Base-by-base conservation (phyloP, 202 grass and related monocot genomes). In the Zoysia matrella region DNA sequence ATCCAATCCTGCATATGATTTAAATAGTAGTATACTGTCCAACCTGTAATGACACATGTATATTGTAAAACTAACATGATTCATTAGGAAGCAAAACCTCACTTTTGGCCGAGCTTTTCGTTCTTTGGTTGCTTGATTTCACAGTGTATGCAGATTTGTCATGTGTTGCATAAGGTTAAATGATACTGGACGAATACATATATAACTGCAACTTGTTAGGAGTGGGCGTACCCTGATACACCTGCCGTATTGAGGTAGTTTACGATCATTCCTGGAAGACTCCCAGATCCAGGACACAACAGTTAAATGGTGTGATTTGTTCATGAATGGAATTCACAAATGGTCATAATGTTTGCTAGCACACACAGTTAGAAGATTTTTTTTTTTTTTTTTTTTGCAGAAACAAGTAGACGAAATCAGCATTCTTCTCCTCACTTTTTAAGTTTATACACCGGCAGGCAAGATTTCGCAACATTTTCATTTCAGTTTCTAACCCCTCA, bases 21-120 rank as follows among this genome's bases (percentile, higher is more conserved):
- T 30, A 30, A 30, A 30, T 30, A 30, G 22, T 30, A 30, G 22
- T 30, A 30, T 30, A 30, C 22, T 30, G 22, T 30, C 22, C 22
- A 30, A 30, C 22, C 22, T 30, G 22, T 30, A 30, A 30, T 30
- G 22, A 30, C 22, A 30, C 22, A 30, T 30, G 22, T 30, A 30
- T 30, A 30, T 30, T 30, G 83, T 74, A 79, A 88, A 88, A 83
- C 52, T 74, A 74, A 39, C 56, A 40, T 39, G 76, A 83, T 74
- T 88, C 68, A 79, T 30, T 48, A 42, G 69, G 69, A 88, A 83
- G 83, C 78, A 78, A 89, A 82, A 57, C 63, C 50, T 74, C 40
- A 1, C 79, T 71, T 90, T 86, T 70, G 11, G 42, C 16, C 65
- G 40, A 14, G 8, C 74, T 81, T 71, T 63, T 56, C 62, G 83